Percentiles rank a stretch among this genome's conserved stretches.
These are phyloP conservation scores for Phytophthora aleatoria DNA, from an alignment of 352 stramenopile species.

Conservation along the genomic window DNA sequence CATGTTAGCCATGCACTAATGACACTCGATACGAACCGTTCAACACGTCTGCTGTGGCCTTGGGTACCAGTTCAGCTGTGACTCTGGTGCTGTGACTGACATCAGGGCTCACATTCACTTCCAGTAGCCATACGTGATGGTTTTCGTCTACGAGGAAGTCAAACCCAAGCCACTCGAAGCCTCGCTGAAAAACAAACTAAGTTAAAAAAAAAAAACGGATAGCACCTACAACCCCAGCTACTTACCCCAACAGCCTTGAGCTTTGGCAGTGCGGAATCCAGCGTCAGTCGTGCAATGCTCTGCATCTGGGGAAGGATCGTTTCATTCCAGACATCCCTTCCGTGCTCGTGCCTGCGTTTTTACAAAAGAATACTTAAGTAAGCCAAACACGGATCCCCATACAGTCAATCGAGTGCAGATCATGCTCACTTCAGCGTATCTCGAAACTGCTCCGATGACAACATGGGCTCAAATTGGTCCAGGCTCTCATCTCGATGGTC, in stretches of 20 bases:
- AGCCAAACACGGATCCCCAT: neutral
- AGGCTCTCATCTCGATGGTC: neutral
- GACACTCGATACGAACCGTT: conserved; percentile 18
- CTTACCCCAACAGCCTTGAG: conserved; percentile 60
- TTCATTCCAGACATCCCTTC: conserved; percentile 53
- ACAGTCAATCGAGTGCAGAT: neutral
- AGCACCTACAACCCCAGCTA: neutral
- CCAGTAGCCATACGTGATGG: conserved; percentile 70
- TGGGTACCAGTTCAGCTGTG: conserved; percentile 55
- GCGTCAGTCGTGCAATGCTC: conserved; percentile 35
- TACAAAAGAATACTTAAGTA: neutral
- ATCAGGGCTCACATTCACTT: conserved; percentile 90
- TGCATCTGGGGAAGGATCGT: conserved; percentile 67
- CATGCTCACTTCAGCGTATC: conserved; percentile 37
- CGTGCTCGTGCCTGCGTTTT: conserved; percentile 35
- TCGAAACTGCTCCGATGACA: conserved; percentile 51
- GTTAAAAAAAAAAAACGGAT: neutral
- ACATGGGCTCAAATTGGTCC: conserved; percentile 56
- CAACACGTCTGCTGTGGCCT: conserved; percentile 55
- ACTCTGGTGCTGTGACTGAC: conserved; percentile 79
- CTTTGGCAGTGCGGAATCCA: conserved; percentile 49
- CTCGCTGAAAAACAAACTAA: conserved; percentile 36
- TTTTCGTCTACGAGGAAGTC: conserved; percentile 80
- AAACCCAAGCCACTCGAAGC: conserved; percentile 88
- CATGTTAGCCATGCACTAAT: neutral